Percentiles rank a stretch among this genome's conserved stretches.
These are phyloP conservation scores for Arabidopsis arenosa DNA, from an alignment of 345 rosid species.

Conservation along the genomic window DNA sequence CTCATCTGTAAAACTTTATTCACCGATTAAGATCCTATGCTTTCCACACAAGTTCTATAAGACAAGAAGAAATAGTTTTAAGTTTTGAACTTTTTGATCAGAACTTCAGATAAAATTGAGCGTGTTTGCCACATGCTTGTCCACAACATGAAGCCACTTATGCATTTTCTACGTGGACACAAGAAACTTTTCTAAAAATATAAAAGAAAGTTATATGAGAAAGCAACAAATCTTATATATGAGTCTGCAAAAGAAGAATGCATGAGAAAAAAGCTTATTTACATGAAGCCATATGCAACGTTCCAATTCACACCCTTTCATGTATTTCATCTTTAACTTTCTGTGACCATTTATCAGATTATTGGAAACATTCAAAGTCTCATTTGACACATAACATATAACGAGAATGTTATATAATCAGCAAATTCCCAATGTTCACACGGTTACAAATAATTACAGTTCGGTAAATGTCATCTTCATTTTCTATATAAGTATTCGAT, in stretches of 20 bases:
- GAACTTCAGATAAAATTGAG: conserved; percentile 35
- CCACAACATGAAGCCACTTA: conserved; percentile 23
- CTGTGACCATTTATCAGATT: conserved; percentile 14
- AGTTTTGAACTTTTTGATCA: conserved; percentile 5
- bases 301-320: conserved; percentile 27
- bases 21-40: conserved; percentile 10
- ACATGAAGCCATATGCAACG: conserved; percentile 38
- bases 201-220: conserved; percentile 11
- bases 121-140: conserved; percentile 38
- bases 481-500: too few relatives aligned
- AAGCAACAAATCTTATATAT: conserved; percentile 26
- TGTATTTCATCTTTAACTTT: conserved; percentile 29
- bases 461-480: not conserved
- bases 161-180: conserved; percentile 32
- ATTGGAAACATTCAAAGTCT: conserved; percentile 27
- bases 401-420: not conserved
- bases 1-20: conserved; percentile 1
- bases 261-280: conserved; percentile 30
- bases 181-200: conserved; percentile 9
- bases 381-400: conserved; percentile 7
- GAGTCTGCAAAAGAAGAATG: conserved; percentile 37
- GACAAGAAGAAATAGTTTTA: conserved; percentile 31
- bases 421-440: conserved; percentile 6
- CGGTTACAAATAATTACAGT: not conserved
- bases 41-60: not conserved